A percentile compares a stretch with the other conserved stretches of the same genome.
These are phyloP conservation scores for Cubamyces lactineus DNA, from an alignment of 768 basidiomycete species.

Conservation along the genomic window DNA sequence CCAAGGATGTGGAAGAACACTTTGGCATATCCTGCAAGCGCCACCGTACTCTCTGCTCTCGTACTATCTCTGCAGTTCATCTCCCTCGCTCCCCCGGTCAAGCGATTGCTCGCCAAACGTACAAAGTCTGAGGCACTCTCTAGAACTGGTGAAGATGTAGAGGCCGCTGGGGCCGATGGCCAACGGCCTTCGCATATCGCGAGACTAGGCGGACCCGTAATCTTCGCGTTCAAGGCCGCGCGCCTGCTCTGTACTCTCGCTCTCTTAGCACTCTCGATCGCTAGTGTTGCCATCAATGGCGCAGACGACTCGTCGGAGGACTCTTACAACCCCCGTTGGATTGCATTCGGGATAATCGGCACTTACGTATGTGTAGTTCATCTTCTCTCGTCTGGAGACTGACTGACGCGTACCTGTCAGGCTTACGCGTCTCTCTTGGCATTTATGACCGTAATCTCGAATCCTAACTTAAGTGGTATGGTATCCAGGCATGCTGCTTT, in stretches of 20 bases:
- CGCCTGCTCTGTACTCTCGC: conserved; percentile 49
- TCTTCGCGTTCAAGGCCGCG: conserved; percentile 51
- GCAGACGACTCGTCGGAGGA: background rate
- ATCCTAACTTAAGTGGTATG: conserved; percentile 15
- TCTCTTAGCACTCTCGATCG: conserved; percentile 55
- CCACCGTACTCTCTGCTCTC: conserved; percentile 13
- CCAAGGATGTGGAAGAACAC: conserved; percentile 23
- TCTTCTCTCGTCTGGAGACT: conserved; percentile 28
- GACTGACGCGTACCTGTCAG: conserved; percentile 13
- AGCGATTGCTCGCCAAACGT: conserved; percentile 10
- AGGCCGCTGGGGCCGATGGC: background rate
- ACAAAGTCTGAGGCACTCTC: background rate
- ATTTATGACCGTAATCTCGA: conserved; percentile 25
- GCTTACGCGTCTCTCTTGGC: conserved; percentile 32
- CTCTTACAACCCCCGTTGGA: conserved; percentile 8
- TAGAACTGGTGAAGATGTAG: conserved; percentile 4
- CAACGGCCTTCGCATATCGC: conserved; percentile 11
- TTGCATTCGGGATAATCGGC: conserved; percentile 17
- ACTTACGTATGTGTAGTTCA: conserved; percentile 23
- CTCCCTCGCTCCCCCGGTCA: conserved; percentile 6
- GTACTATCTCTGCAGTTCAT: conserved; percentile 24
- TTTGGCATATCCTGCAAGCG: conserved; percentile 16
- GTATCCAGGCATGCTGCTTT: conserved; percentile 50
- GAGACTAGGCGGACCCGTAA: conserved; percentile 47
- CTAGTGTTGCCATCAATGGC: conserved; percentile 40